phyloP scores from a whole-genome alignment of 2,329 filamentous ascomycete genomes.

The Penicillium sp. region DNA sequence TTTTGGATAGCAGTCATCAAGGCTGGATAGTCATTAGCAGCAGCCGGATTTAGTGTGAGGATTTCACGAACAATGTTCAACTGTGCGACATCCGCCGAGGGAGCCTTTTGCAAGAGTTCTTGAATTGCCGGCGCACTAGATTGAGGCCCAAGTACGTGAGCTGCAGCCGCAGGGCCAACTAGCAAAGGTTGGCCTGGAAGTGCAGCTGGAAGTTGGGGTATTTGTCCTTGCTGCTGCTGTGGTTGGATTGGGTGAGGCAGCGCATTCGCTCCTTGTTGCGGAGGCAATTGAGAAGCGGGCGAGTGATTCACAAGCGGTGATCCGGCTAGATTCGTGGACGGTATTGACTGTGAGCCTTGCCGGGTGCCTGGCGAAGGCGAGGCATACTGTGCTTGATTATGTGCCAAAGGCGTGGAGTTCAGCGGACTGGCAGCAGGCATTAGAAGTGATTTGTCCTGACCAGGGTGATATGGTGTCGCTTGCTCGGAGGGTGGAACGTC shows the following conservation, averaged over 20 bases:
- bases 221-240: constrained; percentile 16
- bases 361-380: constrained; percentile 20
- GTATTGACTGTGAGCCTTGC: constrained; percentile 8
- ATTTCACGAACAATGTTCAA: constrained; percentile 70
- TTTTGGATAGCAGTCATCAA: constrained; percentile 41
- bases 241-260: constrained; percentile 11
- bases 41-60: constrained; percentile 61
- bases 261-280: constrained; percentile 4
- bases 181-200: constrained; percentile 21
- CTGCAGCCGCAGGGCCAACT: constrained; percentile 55
- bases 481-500: constrained; percentile 39
- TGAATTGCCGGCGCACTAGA: constrained; percentile 62
- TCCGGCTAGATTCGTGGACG: background rate
- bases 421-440: constrained; percentile 30
- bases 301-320: background rate
- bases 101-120: constrained; percentile 66
- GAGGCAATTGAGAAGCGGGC: constrained; percentile 9
- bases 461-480: constrained; percentile 37
- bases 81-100: constrained; percentile 65
- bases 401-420: constrained; percentile 23
- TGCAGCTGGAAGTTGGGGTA: constrained; percentile 13
- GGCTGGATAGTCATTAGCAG: constrained; percentile 55
- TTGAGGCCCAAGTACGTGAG: constrained; percentile 61
- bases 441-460: constrained; percentile 24
- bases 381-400: constrained; percentile 25